Conservation (phyloP, 129 eudicot genomes). For the Saposhnikovia divaricata region DNA sequence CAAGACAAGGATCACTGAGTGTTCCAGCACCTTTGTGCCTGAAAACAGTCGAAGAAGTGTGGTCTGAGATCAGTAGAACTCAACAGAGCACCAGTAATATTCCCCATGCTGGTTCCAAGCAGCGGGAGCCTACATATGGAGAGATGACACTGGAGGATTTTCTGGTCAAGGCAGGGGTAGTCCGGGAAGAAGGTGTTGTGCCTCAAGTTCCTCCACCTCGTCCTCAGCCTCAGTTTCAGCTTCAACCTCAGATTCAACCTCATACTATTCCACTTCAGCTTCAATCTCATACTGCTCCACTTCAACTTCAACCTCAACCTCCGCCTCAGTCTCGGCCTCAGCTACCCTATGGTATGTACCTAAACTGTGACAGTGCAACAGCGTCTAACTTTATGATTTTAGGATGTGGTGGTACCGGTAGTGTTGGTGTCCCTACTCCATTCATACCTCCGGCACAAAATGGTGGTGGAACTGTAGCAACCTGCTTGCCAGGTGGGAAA, state of each 20-base stretch:
- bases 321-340: constrained; percentile 43
- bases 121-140: constrained; percentile 70
- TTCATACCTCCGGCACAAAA: constrained; percentile 17
- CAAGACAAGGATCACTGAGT: constrained; percentile 69
- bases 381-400: constrained; percentile 33
- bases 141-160: constrained; percentile 95
- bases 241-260: constrained; percentile 46
- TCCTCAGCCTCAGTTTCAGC: constrained; percentile 36
- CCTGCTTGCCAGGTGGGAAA: constrained; percentile 22
- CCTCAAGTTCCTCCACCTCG: constrained; percentile 32
- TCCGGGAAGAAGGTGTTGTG: constrained; percentile 45
- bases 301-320: constrained; percentile 15
- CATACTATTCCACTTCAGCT: constrained; percentile 45
- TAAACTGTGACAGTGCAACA: constrained; percentile 27
- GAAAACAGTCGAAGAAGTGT: constrained; percentile 79
- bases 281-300: constrained; percentile 42
- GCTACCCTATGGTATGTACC: constrained; percentile 35
- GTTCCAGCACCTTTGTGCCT: constrained; percentile 50
- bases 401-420: constrained; percentile 10
- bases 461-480: constrained; percentile 33
- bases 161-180: constrained; percentile 81
- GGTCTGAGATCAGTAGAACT: constrained; percentile 72
- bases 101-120: constrained; percentile 27
- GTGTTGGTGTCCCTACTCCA: constrained; percentile 17
- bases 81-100: constrained; percentile 22